Percentiles rank a stretch among this genome's conserved stretches.
Conservation (phyloP, 805 yeast species). For the Metschnikowia chrysomelidarum region DNA sequence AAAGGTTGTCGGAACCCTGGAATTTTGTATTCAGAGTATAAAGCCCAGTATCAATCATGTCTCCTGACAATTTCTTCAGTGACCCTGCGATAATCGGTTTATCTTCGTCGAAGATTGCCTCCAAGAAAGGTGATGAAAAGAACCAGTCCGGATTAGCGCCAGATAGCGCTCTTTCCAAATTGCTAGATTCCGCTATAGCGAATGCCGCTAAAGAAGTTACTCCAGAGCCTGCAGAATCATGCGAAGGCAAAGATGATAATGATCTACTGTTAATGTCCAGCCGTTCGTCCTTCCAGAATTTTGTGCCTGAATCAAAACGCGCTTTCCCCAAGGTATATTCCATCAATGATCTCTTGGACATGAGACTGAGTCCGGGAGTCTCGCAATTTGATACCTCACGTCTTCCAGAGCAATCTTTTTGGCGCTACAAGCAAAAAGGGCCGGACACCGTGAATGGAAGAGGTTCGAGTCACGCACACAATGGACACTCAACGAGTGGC, state of each 20-base stretch:
- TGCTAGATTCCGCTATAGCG: slow-evolving; percentile 46
- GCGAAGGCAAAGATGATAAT: slow-evolving; percentile 5
- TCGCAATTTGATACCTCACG: slow-evolving; percentile 27
- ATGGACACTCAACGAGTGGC: slow-evolving; percentile 2
- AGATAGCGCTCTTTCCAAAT: slow-evolving; percentile 38
- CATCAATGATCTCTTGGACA: slow-evolving; percentile 27
- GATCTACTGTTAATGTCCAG: slow-evolving; percentile 7
- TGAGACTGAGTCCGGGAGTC: slow-evolving; percentile 37
- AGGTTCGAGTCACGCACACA: slow-evolving; percentile 1
- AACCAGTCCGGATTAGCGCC: slow-evolving; percentile 23
- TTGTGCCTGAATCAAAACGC: slow-evolving; percentile 14
- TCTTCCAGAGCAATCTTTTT: slow-evolving; percentile 50
- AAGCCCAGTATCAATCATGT: too few species aligned
- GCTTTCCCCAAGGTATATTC: slow-evolving; percentile 23
- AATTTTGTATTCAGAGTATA: too few species aligned
- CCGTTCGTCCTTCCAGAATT: slow-evolving; percentile 12
- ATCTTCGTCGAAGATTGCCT: slow-evolving; percentile 7
- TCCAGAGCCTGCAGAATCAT: slow-evolving; percentile 29
- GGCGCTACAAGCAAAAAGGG: slow-evolving; percentile 37
- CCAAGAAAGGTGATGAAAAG: background rate
- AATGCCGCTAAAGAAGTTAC: slow-evolving; percentile 46
- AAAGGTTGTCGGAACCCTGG: too few species aligned
- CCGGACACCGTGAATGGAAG: slow-evolving; percentile 4
- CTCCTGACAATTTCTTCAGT: slow-evolving; percentile 6
- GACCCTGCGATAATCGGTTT: slow-evolving; percentile 21